Conservation (phyloP, 768 basidiomycete genomes). For the Mycena rosella region DNA sequence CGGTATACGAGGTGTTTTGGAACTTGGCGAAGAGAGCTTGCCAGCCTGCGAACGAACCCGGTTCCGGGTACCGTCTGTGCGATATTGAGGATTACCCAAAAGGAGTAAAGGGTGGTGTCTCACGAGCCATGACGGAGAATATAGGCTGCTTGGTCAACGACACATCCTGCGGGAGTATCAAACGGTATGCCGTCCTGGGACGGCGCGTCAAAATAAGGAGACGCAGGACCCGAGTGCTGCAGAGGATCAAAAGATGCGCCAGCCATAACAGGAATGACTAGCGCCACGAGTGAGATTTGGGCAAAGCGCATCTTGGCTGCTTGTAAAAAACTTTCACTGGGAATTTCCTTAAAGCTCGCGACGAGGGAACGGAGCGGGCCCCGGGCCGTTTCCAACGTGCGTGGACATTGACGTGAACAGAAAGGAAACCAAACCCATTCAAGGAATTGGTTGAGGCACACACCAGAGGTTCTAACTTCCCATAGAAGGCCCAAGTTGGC, state of each 20-base stretch:
- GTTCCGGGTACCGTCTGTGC: constrained; percentile 55
- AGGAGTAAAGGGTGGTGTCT: constrained; percentile 30
- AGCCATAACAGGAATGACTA: constrained; percentile 1
- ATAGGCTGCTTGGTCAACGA: constrained; percentile 59
- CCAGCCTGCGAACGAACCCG: constrained; percentile 56
- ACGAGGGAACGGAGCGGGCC: background rate
- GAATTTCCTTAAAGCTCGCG: background rate
- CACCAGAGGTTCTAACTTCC: too few relatives aligned
- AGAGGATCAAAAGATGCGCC: constrained; percentile 49
- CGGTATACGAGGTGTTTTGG: constrained; percentile 55
- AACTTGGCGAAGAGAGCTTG: constrained; percentile 52
- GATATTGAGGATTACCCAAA: background rate
- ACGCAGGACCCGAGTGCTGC: constrained; percentile 57
- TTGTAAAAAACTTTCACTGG: background rate
- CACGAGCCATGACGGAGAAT: constrained; percentile 58
- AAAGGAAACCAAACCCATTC: background rate
- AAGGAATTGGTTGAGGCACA: too few relatives aligned
- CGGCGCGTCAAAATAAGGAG: constrained; percentile 59
- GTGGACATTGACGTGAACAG: background rate
- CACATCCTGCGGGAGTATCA: constrained; percentile 52
- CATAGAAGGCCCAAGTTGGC: too few relatives aligned
- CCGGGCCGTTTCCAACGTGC: constrained; percentile 15
- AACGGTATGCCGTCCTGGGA: constrained; percentile 49
- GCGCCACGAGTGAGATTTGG: background rate
- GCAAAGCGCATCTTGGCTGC: constrained; percentile 9